Evolutionary conservation across 192 early-diverging fungal genomes (phyloP).

Genomic region (Chytriomyces confervae): DNA sequence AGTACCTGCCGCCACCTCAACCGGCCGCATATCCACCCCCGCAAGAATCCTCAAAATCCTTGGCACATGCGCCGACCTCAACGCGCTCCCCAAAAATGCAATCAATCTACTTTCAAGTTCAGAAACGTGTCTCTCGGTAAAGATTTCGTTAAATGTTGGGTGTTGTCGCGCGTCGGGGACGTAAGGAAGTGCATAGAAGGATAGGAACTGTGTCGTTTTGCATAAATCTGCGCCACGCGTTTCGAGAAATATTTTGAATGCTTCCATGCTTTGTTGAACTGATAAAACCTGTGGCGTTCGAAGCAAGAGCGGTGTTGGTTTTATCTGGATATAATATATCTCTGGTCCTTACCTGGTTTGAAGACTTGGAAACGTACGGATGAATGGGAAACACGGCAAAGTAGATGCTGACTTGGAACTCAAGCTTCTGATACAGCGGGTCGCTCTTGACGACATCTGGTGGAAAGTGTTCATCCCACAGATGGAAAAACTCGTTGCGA

Average conservation of each 20-base stretch:
- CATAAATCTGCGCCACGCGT: slow-evolving; percentile 53
- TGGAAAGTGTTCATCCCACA: slow-evolving; percentile 57
- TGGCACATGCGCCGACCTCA: slow-evolving; percentile 37
- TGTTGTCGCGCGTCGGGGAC: slow-evolving; percentile 58
- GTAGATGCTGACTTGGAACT: slow-evolving; percentile 54
- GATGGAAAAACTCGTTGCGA: slow-evolving; percentile 48
- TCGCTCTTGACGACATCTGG: slow-evolving; percentile 28
- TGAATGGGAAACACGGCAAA: slow-evolving; percentile 59
- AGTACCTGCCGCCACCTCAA: slow-evolving; percentile 21
- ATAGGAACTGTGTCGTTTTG: slow-evolving; percentile 54
- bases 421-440: slow-evolving; percentile 43
- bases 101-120: slow-evolving; percentile 44
- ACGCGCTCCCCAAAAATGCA: slow-evolving; percentile 43
- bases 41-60: slow-evolving; percentile 39
- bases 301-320: background rate
- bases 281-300: slow-evolving; percentile 15
- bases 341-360: slow-evolving; percentile 21
- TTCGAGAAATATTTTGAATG: slow-evolving; percentile 60
- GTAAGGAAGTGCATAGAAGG: slow-evolving; percentile 62
- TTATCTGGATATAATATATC: background rate
- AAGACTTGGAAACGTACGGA: slow-evolving; percentile 30
- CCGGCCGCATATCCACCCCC: slow-evolving; percentile 27
- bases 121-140: slow-evolving; percentile 39
- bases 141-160: slow-evolving; percentile 55
- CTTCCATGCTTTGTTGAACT: slow-evolving; percentile 44